Base-by-base conservation (phyloP, 495 filamentous ascomycete genomes). In the Penicillium ochrochloron region DNA sequence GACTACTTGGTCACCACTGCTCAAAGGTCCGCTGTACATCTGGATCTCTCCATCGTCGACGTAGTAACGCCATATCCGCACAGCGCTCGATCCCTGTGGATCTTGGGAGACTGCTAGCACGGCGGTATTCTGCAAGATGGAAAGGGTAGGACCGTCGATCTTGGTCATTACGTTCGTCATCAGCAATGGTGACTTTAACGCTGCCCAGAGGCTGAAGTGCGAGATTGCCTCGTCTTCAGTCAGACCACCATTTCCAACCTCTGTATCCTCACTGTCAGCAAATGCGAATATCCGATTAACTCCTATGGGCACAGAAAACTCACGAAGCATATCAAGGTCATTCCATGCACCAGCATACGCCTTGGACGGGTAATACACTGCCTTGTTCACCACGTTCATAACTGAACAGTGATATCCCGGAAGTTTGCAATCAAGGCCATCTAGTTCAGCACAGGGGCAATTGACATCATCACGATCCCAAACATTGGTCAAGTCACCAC, bases 221-320 rank as follows among this genome's bases (percentile, higher is more conserved):
- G 65, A 65, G 34, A 70, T 66, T 15, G 75, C 73, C 59, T 78
- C 72, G 5, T 73, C 75, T 34, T 82, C 75, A 10, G 77, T 84
- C 60, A 90, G 76, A 6, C 77, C 80, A 19, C 78, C 80, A 58
- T 88, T 90, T 25, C 88, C 89, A 53, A 90, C 84, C 71, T 89
- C 88, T 58, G 70, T 53, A 80, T 83, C 84, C 27, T 23, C 6
- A 11, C 33, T 8, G 34, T 56, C 33, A 35, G 53, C n/a, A 25
- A 37, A 21, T 14, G 9, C 17, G 15, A 21, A 27, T 27, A 11
- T 6, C 5, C 1, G 86, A 56, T 41, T 31, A 23, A 19, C 10
- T 33, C 5, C n/a, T 31, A 6, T 6, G 34, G 4, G 12, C 12
- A 19, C 15, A 33, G 12, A 33, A 35, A n/a, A 57, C 67, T 44